Percentiles rank a stretch among this genome's conserved stretches.
Conservation (phyloP, 805 yeast species). For the Ogataea trehalophila region DNA sequence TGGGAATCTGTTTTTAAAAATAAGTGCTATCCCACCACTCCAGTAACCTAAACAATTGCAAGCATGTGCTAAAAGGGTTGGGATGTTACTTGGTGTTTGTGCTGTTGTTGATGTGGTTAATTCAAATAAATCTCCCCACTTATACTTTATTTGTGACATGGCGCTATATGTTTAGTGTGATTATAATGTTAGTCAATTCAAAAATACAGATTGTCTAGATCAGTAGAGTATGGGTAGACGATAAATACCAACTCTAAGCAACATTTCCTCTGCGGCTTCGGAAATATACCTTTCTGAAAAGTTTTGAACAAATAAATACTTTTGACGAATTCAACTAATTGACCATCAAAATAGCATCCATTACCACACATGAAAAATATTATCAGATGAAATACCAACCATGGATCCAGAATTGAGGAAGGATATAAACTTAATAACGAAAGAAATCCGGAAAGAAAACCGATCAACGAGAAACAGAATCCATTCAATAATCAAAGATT, state of each 20-base stretch:
- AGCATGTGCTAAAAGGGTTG: slow-evolving; percentile 63
- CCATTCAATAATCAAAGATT: slow-evolving; percentile 67
- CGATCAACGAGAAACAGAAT: slow-evolving; percentile 55
- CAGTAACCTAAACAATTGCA: slow-evolving; percentile 76
- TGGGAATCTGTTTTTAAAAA: slow-evolving; percentile 51
- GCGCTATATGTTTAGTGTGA: neutral
- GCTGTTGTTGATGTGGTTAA: slow-evolving; percentile 16
- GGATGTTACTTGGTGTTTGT: slow-evolving; percentile 14
- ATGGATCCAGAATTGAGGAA: slow-evolving; percentile 14
- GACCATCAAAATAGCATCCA: no score
- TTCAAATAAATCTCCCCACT: slow-evolving; percentile 54
- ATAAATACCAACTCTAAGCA: no score
- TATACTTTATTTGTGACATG: slow-evolving; percentile 33
- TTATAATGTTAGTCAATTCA: no score
- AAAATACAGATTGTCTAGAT: no score
- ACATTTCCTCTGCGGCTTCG: no score
- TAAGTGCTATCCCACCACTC: slow-evolving; percentile 82
- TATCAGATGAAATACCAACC: neutral
- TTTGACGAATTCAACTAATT: no score
- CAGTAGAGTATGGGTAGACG: no score
- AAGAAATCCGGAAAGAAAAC: slow-evolving; percentile 45
- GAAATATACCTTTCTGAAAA: no score
- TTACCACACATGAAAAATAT: no score
- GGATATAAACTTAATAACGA: slow-evolving; percentile 23
- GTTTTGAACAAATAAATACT: no score